A percentile compares a stretch with the other conserved stretches of the same genome.
Conservation (phyloP, 768 basidiomycete species). For the Termitomyces sp. region DNA sequence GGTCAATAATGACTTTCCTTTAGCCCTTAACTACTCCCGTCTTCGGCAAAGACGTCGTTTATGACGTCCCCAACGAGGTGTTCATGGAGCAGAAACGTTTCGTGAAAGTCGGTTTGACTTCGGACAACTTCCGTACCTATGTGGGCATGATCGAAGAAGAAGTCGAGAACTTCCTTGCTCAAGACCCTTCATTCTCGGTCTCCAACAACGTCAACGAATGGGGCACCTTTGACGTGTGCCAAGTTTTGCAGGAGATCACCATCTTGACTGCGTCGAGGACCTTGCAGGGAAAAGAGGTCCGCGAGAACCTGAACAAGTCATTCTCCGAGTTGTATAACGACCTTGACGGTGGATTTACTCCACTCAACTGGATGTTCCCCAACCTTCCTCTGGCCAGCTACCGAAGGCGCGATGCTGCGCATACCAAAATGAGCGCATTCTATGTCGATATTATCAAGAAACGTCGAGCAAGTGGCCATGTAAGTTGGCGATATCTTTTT, state of each 20-base stretch:
- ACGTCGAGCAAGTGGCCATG: conserved; percentile 49
- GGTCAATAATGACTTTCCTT: neutral
- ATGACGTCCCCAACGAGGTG: conserved; percentile 92
- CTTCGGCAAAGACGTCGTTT: conserved; percentile 97
- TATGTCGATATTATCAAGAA: conserved; percentile 84
- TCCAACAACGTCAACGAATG: conserved; percentile 71
- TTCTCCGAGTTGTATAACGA: conserved; percentile 86
- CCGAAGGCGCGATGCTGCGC: conserved; percentile 82
- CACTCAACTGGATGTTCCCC: conserved; percentile 93
- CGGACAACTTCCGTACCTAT: conserved; percentile 87
- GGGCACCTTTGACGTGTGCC: conserved; percentile 73
- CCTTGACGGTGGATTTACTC: conserved; percentile 94
- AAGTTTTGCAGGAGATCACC: conserved; percentile 81
- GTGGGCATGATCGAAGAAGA: conserved; percentile 77
- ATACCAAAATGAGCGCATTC: conserved; percentile 91
- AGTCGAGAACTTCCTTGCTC: conserved; percentile 65
- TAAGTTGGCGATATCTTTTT: conserved; percentile 26
- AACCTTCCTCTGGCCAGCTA: conserved; percentile 91
- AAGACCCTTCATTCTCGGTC: conserved; percentile 58
- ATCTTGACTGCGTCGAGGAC: conserved; percentile 94
- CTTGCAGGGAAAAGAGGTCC: conserved; percentile 90
- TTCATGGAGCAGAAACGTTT: conserved; percentile 99
- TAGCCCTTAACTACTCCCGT: conserved; percentile 92
- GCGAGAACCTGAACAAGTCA: conserved; percentile 69
- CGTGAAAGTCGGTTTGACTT: conserved; percentile 92